These are phyloP conservation scores for Tricholoma saponaceum DNA, from an alignment of 768 basidiomycete species.

Conservation along the genomic window DNA sequence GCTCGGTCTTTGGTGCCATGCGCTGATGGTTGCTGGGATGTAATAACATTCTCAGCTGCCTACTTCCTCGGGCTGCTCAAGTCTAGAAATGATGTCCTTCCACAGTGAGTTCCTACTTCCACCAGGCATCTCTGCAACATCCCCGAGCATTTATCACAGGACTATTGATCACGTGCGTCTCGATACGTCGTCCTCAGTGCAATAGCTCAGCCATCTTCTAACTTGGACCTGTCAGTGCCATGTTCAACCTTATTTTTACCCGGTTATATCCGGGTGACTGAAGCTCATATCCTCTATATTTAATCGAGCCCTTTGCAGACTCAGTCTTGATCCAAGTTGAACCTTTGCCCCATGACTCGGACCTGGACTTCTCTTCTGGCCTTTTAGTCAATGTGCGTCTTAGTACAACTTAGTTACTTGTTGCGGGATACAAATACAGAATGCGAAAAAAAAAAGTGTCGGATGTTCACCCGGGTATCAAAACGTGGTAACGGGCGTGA, in stretches of 20 bases:
- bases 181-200: constrained; percentile 15
- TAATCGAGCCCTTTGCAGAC: constrained; percentile 26
- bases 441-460: too few relatives aligned
- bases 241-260: constrained; percentile 31
- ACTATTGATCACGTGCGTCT: constrained; percentile 27
- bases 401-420: too few relatives aligned
- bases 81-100: constrained; percentile 23
- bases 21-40: constrained; percentile 15
- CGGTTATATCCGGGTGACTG: constrained; percentile 19
- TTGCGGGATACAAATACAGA: too few relatives aligned
- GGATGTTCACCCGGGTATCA: too few relatives aligned
- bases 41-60: constrained; percentile 21
- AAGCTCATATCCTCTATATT: constrained; percentile 24
- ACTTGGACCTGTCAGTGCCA: constrained; percentile 17
- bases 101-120: constrained; percentile 17
- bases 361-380: too few relatives aligned
- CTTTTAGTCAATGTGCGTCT: too few relatives aligned
- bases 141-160: constrained; percentile 6
- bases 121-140: background rate
- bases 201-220: background rate
- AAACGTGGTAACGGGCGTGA: too few relatives aligned
- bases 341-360: too few relatives aligned
- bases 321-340: too few relatives aligned
- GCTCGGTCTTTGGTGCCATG: constrained; percentile 18
- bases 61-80: constrained; percentile 26